Evolutionary conservation across 352 stramenopile species (phyloP).

Genomic region (Globisporangium canariense): DNA sequence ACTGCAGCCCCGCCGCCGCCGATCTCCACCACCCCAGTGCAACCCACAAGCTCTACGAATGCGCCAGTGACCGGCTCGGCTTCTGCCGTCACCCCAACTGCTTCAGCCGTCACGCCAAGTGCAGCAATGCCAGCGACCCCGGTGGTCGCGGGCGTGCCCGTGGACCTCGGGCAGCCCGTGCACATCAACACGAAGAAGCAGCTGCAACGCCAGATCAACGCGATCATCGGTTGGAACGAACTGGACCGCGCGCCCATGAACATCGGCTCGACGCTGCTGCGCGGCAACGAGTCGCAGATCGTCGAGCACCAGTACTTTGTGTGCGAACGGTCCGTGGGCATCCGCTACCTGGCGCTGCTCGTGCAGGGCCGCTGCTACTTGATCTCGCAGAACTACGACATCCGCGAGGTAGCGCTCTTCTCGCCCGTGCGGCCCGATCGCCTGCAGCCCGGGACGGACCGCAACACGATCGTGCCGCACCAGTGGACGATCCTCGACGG

Average conservation of each 20-base stretch:
- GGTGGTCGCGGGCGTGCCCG: slow-evolving; percentile 46
- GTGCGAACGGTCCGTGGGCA: slow-evolving; percentile 73
- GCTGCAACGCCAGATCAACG: slow-evolving; percentile 80
- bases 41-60: not conserved
- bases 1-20: not conserved
- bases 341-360: slow-evolving; percentile 75
- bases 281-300: slow-evolving; percentile 71
- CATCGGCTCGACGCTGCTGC: slow-evolving; percentile 64
- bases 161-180: slow-evolving; percentile 64
- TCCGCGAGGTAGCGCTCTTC: slow-evolving; percentile 77
- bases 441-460: slow-evolving; percentile 69
- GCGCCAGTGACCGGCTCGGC: not conserved
- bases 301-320: slow-evolving; percentile 85
- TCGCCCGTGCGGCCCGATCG: slow-evolving; percentile 72
- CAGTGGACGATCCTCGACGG: slow-evolving; percentile 89
- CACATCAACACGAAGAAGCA: slow-evolving; percentile 75
- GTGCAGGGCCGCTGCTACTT: slow-evolving; percentile 81
- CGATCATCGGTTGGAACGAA: slow-evolving; percentile 77
- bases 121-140: slow-evolving; percentile 14
- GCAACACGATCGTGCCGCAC: slow-evolving; percentile 68
- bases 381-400: slow-evolving; percentile 81
- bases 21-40: not conserved
- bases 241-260: slow-evolving; percentile 72
- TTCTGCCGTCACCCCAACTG: not conserved
- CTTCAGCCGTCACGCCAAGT: not conserved